Base-by-base conservation (phyloP, 768 basidiomycete species). In the Trametes villosa region DNA sequence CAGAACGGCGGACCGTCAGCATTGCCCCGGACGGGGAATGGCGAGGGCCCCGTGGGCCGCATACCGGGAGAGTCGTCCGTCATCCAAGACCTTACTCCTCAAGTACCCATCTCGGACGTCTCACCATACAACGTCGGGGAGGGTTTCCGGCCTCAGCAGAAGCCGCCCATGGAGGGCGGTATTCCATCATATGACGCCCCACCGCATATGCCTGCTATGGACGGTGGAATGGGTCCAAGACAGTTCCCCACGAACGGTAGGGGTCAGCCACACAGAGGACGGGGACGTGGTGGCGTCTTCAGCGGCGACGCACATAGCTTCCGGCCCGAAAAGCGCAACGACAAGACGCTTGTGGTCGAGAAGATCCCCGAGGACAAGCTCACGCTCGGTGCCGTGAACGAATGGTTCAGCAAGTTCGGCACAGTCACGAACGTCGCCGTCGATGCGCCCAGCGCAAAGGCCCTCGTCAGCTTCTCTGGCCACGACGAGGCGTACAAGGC, bases 351-450 rank as follows among this genome's bases (percentile, higher is more conserved):
- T 22, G 93, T 97, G 15, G 89, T 98, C 34, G 94, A 97, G 75
- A 95, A 95, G 77, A 96, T 98, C 57, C 96, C 96, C 0, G 83
- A 87, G 50, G 88, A 92, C 62, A 87, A 90, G 65, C 81, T 96
- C 40, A 84, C 84, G 15, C 83, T 94, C 15, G 88, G 87, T 51
- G 78, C 85, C 6, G 88, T 98, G 54, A 92, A 90, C 67, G 83
- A 80, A 20, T 95, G 94, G 88, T 98, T 98, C 79, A 89, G 89
- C 73, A 85, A 87, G 64, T 98, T 96, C 65, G 96, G 96, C 9
- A 89, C 86, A 2, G 92, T 98, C 62, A 94, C 94, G 13, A 94
- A 95, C 65, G 91, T 97, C 51, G 93, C 92, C 7, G 85, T 97
- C 50, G 94, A 98, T 71, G 76, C 77, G n/a, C 71, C 75, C 20